phyloP scores from a whole-genome alignment of 2,329 filamentous ascomycete species.

The Cercospora nicotianae region DNA sequence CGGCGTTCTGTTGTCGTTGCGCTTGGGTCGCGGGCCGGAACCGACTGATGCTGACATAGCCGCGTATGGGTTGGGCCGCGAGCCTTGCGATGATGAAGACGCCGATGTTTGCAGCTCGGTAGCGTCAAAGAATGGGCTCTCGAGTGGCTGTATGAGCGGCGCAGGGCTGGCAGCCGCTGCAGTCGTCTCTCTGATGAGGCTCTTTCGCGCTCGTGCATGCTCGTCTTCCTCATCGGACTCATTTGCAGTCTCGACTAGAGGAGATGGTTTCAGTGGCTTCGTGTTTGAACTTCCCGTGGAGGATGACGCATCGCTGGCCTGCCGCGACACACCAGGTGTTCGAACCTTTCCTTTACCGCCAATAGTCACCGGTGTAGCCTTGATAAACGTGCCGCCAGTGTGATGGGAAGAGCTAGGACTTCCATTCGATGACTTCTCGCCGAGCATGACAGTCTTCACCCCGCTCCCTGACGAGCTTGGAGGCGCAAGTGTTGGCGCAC shows the following conservation, averaged over 20 bases:
- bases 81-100: slow-evolving; percentile 17
- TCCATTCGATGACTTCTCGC: slow-evolving; percentile 32
- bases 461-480: slow-evolving; percentile 16
- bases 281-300: slow-evolving; percentile 26
- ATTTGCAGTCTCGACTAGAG: slow-evolving; percentile 32
- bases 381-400: slow-evolving; percentile 37
- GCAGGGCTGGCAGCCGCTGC: slow-evolving; percentile 20
- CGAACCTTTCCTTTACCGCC: slow-evolving; percentile 40
- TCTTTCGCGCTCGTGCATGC: slow-evolving; percentile 35
- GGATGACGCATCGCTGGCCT: slow-evolving; percentile 29
- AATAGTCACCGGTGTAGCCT: slow-evolving; percentile 50
- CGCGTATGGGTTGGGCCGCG: slow-evolving; percentile 42
- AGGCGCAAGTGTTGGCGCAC: slow-evolving; percentile 18
- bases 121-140: slow-evolving; percentile 39
- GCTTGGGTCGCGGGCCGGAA: slow-evolving; percentile 19
- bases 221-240: slow-evolving; percentile 36
- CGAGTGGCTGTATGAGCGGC: slow-evolving; percentile 31
- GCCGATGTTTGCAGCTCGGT: slow-evolving; percentile 30
- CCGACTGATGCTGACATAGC: slow-evolving; percentile 38
- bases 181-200: slow-evolving; percentile 26
- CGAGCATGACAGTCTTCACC: slow-evolving; percentile 42
- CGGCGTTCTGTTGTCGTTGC: slow-evolving; percentile 25
- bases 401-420: slow-evolving; percentile 40
- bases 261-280: slow-evolving; percentile 35
- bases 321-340: slow-evolving; percentile 32